Percentiles rank a stretch among this genome's conserved stretches.
phyloP scores from a whole-genome alignment of 371 early-diverging fungal species.

The Mucor sp. region DNA sequence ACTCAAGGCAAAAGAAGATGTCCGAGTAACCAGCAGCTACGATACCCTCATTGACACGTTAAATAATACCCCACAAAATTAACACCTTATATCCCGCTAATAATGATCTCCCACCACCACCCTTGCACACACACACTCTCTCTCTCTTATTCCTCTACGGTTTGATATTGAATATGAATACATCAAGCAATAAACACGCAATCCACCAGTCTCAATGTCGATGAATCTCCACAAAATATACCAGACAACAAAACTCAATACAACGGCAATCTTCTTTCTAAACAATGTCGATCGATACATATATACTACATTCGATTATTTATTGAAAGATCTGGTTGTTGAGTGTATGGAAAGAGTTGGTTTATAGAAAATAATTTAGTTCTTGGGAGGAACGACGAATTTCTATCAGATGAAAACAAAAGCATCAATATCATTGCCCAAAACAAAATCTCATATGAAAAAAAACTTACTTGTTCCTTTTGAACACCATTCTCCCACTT shows the following conservation, averaged over 20 bases:
- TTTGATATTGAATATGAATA: not conserved
- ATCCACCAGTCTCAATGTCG: not conserved
- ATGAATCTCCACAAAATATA: not conserved
- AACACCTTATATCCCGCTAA: not conserved
- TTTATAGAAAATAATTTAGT: conserved; percentile 13
- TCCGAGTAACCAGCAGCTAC: conserved; percentile 27
- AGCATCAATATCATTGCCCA: not conserved
- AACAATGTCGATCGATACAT: not conserved
- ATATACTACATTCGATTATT: not conserved
- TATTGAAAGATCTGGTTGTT: not conserved
- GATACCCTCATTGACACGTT: conserved; percentile 24
- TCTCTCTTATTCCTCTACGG: not conserved
- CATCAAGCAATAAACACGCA: not conserved
- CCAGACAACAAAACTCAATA: not conserved
- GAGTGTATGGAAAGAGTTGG: not conserved
- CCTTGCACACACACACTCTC: not conserved
- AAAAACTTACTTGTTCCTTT: conserved; percentile 59
- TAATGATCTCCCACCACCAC: not conserved
- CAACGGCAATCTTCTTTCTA: not conserved
- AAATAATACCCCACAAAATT: not conserved
- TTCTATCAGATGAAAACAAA: conserved; percentile 20
- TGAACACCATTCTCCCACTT: conserved; percentile 86
- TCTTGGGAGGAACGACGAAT: conserved; percentile 35
- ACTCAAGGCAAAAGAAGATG: conserved; percentile 39
- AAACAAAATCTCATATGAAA: too few relatives aligned